A percentile compares a stretch with the other conserved stretches of the same genome.
These are phyloP conservation scores for Ottelia alismoides DNA, from an alignment of 106 monocot genomes.

Conservation along the genomic window DNA sequence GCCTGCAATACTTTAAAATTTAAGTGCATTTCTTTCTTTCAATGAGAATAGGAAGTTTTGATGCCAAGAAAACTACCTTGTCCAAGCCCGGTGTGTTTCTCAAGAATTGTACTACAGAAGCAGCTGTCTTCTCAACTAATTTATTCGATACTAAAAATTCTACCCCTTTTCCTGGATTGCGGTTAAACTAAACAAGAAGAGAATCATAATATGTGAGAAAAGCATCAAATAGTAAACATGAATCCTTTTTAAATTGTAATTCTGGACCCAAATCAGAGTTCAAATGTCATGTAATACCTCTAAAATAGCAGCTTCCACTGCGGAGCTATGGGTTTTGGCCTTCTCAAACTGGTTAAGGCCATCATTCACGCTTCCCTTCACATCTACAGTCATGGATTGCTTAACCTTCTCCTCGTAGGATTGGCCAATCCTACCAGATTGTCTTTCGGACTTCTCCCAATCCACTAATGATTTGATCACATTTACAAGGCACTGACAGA, in stretches of 20 bases:
- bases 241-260: too few relatives aligned
- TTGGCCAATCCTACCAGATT: slow-evolving; percentile 21
- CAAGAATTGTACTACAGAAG: slow-evolving; percentile 67
- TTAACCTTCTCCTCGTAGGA: slow-evolving; percentile 49
- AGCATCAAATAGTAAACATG: too few relatives aligned
- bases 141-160: slow-evolving; percentile 71
- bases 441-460: slow-evolving; percentile 65
- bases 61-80: too few relatives aligned
- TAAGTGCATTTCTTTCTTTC: slow-evolving; percentile 8
- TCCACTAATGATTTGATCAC: slow-evolving; percentile 83
- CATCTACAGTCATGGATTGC: slow-evolving; percentile 18
- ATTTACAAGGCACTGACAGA: slow-evolving; percentile 91
- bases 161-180: slow-evolving; percentile 74
- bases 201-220: too few relatives aligned
- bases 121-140: slow-evolving; percentile 67
- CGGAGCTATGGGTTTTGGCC: slow-evolving; percentile 94
- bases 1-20: slow-evolving; percentile 31
- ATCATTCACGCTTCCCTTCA: slow-evolving; percentile 42
- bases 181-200: slow-evolving; percentile 84
- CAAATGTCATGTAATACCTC: too few relatives aligned
- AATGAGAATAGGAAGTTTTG: not conserved
- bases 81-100: slow-evolving; percentile 71
- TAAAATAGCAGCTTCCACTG: slow-evolving; percentile 73
- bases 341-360: slow-evolving; percentile 75
- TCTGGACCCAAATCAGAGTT: too few relatives aligned